Evolutionary conservation across 2,329 filamentous ascomycete genomes (phyloP), one percentile per base, ranked within the genome.

Genomic region (Alternaria arborescens): DNA sequence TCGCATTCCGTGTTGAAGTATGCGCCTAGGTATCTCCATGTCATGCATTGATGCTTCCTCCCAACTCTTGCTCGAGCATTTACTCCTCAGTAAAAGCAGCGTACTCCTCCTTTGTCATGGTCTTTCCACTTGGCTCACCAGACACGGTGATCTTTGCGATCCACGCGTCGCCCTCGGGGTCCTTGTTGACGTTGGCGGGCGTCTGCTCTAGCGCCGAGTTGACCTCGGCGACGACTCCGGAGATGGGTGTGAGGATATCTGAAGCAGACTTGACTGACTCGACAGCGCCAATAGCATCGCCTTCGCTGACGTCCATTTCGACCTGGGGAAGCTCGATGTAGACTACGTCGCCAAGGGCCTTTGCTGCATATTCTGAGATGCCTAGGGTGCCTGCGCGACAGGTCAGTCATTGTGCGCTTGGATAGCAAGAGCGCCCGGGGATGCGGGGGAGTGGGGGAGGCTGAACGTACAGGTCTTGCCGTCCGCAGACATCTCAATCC

Each of bases 251-350:
- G 82, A 97, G 91, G 84, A 99, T 97, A 79, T 99, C 95, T 66
- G 92, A 94, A n/a, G 95, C 95, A 65, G 91, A 95, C 86, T 99
- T 99, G 80, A 99, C 95, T 3, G 93, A 97, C 84, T 99, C 95
- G 71, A 99, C 94, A 62, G 94, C 93, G 69, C 95, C 95, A 70
- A 98, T 91, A 67, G 91, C 86, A 77, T 98, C 94, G 73, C 93
- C 93, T 58, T 89, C 86, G 60, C 82, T 81, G 63, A 97, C 86
- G 72, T 90, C 87, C 70, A 89, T 83, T 67, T 88, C 90, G 57
- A 85, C 77, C 69, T 89, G 84, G 58, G 95, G 95, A 30, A 99
- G 90, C 85, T 99, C 95, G 74, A 98, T 93, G 83, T 91, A 99
- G 77, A 99, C 94, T 61, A 98, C 94, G 78, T 99, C 95, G 70